Percentiles rank a stretch among this genome's conserved stretches.
These are phyloP conservation scores for Aspergillus asperescens DNA, from an alignment of 495 filamentous ascomycete genomes.

Conservation along the genomic window DNA sequence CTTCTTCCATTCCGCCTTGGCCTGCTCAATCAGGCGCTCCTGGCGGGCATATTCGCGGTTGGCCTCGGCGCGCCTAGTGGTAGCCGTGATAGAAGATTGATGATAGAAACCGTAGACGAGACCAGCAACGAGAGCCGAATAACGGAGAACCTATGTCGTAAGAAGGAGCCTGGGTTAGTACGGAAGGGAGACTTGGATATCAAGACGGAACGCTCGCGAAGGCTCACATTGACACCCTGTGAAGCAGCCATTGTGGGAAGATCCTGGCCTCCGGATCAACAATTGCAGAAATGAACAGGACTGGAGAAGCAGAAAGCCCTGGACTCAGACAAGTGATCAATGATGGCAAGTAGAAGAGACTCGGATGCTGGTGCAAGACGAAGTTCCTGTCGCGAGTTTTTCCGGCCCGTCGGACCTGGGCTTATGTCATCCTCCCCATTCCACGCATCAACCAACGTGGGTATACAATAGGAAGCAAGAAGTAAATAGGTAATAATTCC, in stretches of 20 bases:
- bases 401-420: slow-evolving; percentile 41
- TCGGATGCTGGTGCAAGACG: slow-evolving; percentile 30
- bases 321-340: slow-evolving; percentile 26
- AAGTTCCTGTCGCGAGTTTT: slow-evolving; percentile 51
- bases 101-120: slow-evolving; percentile 90
- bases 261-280: slow-evolving; percentile 25
- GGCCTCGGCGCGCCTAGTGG: slow-evolving; percentile 58
- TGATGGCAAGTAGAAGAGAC: slow-evolving; percentile 11
- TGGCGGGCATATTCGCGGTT: slow-evolving; percentile 83
- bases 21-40: slow-evolving; percentile 78
- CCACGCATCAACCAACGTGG: slow-evolving; percentile 2
- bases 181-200: slow-evolving; percentile 3
- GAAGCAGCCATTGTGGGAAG: slow-evolving; percentile 40
- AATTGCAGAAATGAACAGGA: slow-evolving; percentile 22
- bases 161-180: slow-evolving; percentile 12
- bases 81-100: slow-evolving; percentile 67
- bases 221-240: slow-evolving; percentile 49
- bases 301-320: slow-evolving; percentile 20
- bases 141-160: slow-evolving; percentile 78
- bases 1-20: slow-evolving; percentile 84
- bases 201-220: slow-evolving; percentile 13
- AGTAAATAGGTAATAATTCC: slow-evolving; percentile 29
- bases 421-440: slow-evolving; percentile 43
- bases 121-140: slow-evolving; percentile 80
- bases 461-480: not conserved